Evolutionary conservation across 805 yeast genomes (phyloP).

Genomic region (Candida maesae): DNA sequence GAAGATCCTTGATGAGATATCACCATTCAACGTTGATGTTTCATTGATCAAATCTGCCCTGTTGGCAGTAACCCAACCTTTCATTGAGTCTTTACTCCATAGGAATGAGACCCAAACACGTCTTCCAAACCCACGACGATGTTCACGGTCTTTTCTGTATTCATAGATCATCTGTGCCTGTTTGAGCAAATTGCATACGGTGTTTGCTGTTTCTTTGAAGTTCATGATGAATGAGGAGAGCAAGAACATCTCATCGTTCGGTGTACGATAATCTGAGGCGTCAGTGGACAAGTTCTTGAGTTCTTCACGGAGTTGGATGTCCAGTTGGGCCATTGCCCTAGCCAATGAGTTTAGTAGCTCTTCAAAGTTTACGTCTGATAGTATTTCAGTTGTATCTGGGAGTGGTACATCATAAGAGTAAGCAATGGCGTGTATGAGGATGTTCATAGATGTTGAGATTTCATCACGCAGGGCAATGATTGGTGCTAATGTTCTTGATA

Average conservation of each 20-base stretch:
- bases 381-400: slow-evolving; percentile 20
- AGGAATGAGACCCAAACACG: slow-evolving; percentile 42
- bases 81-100: slow-evolving; percentile 31
- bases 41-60: slow-evolving; percentile 23
- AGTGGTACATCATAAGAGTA: slow-evolving; percentile 38
- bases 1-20: slow-evolving; percentile 7
- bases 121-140: slow-evolving; percentile 36
- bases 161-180: slow-evolving; percentile 30
- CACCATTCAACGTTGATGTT: slow-evolving; percentile 34
- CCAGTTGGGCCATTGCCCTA: slow-evolving; percentile 33
- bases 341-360: slow-evolving; percentile 24
- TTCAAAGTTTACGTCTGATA: slow-evolving; percentile 25
- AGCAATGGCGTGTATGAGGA: slow-evolving; percentile 33
- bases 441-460: slow-evolving; percentile 32
- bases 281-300: slow-evolving; percentile 25
- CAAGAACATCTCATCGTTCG: slow-evolving; percentile 47
- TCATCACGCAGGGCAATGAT: slow-evolving; percentile 32
- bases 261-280: slow-evolving; percentile 32
- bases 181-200: slow-evolving; percentile 31
- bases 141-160: slow-evolving; percentile 31
- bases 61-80: slow-evolving; percentile 34
- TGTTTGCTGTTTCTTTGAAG: slow-evolving; percentile 36
- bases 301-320: slow-evolving; percentile 32
- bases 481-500: slow-evolving; percentile 30
- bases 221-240: slow-evolving; percentile 48